These are phyloP conservation scores for Malassezia restricta DNA, from an alignment of 1,284 basidiomycete genomes.

Conservation along the genomic window DNA sequence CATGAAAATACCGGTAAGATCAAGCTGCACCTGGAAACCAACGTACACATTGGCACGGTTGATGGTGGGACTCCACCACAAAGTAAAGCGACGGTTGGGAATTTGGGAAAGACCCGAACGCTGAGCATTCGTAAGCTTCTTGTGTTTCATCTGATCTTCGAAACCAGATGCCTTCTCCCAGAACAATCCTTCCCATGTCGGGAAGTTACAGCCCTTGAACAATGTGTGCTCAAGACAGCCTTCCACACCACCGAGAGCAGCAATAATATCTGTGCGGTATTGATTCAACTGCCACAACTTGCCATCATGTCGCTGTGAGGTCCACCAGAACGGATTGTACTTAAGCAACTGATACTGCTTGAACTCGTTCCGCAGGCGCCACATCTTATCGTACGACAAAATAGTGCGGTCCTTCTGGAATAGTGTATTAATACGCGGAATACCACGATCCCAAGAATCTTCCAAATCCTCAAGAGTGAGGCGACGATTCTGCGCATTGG, in stretches of 20 bases:
- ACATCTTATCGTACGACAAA: constrained; percentile 91
- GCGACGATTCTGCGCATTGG: constrained; percentile 89
- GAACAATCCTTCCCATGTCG: constrained; percentile 53
- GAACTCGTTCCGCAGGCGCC: constrained; percentile 73
- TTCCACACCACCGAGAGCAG: constrained; percentile 94
- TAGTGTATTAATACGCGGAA: constrained; percentile 89
- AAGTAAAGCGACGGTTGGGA: constrained; percentile 97
- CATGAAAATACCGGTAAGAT: constrained; percentile 75
- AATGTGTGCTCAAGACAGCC: constrained; percentile 92
- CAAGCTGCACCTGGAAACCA: constrained; percentile 98
- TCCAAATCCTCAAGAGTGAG: constrained; percentile 95
- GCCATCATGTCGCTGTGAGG: constrained; percentile 90
- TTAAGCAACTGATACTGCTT: constrained; percentile 93
- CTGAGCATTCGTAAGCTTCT: constrained; percentile 74
- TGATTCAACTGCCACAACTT: constrained; percentile 97
- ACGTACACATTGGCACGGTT: constrained; percentile 98
- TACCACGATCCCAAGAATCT: constrained; percentile 95
- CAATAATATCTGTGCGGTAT: constrained; percentile 96
- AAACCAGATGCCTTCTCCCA: constrained; percentile 57
- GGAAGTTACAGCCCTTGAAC: constrained; percentile 92
- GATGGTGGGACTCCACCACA: constrained; percentile 95
- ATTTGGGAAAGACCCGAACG: constrained; percentile 94
- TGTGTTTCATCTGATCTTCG: constrained; percentile 81
- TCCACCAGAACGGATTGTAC: constrained; percentile 92
- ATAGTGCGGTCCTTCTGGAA: constrained; percentile 98